Percentiles rank a stretch among this genome's conserved stretches.
These are phyloP conservation scores for Canavalia gladiata DNA, from an alignment of 306 rosid species.

Conservation along the genomic window DNA sequence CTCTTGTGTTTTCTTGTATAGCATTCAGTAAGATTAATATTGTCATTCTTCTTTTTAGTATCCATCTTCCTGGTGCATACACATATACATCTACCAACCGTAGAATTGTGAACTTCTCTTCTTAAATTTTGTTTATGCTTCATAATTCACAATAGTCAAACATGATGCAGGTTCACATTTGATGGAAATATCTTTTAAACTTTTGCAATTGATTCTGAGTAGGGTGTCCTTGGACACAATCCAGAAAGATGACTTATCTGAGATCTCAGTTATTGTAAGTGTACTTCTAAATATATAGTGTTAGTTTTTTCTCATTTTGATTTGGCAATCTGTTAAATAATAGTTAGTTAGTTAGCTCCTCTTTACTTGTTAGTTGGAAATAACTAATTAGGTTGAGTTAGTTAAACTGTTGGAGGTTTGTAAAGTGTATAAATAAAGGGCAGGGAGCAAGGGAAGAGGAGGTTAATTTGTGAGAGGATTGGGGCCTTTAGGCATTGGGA, in stretches of 20 bases:
- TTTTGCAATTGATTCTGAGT: slow-evolving; percentile 68
- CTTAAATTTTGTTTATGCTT: slow-evolving; percentile 29
- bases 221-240: slow-evolving; percentile 63
- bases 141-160: slow-evolving; percentile 43
- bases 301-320: slow-evolving; percentile 35
- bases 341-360: too few species aligned
- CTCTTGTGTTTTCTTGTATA: not conserved
- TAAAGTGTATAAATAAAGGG: too few species aligned
- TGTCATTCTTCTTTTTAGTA: slow-evolving; percentile 35
- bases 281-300: slow-evolving; percentile 11
- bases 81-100: not conserved
- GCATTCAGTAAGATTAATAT: not conserved
- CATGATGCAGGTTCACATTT: slow-evolving; percentile 71
- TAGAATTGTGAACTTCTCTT: slow-evolving; percentile 10
- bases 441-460: too few species aligned
- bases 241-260: slow-evolving; percentile 56
- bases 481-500: too few species aligned
- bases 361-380: too few species aligned
- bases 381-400: too few species aligned
- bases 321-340: too few species aligned
- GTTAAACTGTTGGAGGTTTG: too few species aligned
- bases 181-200: slow-evolving; percentile 72
- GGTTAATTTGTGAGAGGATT: too few species aligned
- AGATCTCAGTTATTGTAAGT: slow-evolving; percentile 81
- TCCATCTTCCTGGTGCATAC: slow-evolving; percentile 17